Percentiles rank a stretch among this genome's conserved stretches.
Evolutionary conservation across 495 filamentous ascomycete species (phyloP).

Genomic region (Xylaria scruposa): DNA sequence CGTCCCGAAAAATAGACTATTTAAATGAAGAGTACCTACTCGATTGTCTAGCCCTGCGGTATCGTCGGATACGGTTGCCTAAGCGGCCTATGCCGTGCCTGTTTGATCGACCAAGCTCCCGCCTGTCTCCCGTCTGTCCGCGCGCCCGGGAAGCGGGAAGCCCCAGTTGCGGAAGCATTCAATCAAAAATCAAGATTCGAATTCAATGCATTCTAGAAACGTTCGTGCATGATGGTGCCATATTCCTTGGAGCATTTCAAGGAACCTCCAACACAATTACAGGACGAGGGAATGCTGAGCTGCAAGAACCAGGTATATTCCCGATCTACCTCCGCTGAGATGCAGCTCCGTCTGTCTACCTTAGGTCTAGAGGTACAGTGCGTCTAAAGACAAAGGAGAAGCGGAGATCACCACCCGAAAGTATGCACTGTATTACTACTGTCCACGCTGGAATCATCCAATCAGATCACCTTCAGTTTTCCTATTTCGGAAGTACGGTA

Average conservation of each 20-base stretch:
- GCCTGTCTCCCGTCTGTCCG: slow-evolving; percentile 18
- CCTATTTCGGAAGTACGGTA: slow-evolving; percentile 15
- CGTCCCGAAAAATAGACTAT: neutral
- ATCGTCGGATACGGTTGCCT: neutral
- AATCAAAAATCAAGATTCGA: slow-evolving; percentile 11
- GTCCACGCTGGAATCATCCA: neutral
- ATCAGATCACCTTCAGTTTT: neutral
- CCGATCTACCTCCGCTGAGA: neutral
- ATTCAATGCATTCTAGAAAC: slow-evolving; percentile 17
- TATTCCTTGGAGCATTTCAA: neutral
- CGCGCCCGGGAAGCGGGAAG: slow-evolving; percentile 11
- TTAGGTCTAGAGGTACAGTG: slow-evolving; percentile 11
- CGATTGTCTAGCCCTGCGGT: neutral
- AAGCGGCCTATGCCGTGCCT: slow-evolving; percentile 19
- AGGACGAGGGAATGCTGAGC: slow-evolving; percentile 5
- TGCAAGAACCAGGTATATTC: neutral
- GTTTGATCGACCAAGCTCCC: slow-evolving; percentile 27
- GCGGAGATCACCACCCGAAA: neutral
- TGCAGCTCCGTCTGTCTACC: neutral
- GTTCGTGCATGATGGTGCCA: slow-evolving; percentile 7
- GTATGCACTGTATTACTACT: slow-evolving; percentile 14
- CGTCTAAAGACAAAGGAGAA: neutral
- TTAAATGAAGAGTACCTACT: too few relatives aligned
- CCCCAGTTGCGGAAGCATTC: slow-evolving; percentile 5
- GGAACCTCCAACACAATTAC: slow-evolving; percentile 1